A percentile compares a stretch with the other conserved stretches of the same genome.
Evolutionary conservation across 2,329 filamentous ascomycete genomes (phyloP).

Genomic region (Fusarium temperatum): DNA sequence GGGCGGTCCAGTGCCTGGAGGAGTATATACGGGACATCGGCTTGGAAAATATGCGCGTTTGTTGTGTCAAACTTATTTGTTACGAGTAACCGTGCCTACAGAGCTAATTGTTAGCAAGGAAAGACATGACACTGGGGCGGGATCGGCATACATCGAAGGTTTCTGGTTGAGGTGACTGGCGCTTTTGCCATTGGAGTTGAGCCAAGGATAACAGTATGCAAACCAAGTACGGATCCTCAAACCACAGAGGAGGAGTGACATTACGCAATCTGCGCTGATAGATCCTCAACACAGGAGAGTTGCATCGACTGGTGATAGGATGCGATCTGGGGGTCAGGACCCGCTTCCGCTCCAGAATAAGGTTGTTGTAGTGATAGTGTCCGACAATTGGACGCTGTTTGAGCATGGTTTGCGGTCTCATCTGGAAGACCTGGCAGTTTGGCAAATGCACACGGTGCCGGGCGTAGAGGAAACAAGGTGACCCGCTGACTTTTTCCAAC

Average conservation of each 20-base stretch:
- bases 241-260: background rate
- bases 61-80: too few species aligned
- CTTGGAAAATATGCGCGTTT: too few species aligned
- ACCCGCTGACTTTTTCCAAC: background rate
- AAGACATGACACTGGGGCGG: too few species aligned
- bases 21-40: too few species aligned
- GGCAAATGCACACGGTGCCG: background rate
- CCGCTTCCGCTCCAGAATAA: background rate
- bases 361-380: background rate
- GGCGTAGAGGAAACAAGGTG: background rate
- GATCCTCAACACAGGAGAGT: background rate
- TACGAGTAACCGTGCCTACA: too few species aligned
- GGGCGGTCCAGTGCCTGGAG: too few species aligned
- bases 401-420: background rate
- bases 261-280: background rate
- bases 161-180: too few species aligned
- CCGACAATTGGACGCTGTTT: background rate
- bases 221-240: background rate
- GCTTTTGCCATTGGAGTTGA: too few species aligned
- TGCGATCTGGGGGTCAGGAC: background rate
- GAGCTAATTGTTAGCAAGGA: too few species aligned
- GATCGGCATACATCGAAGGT: too few species aligned
- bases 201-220: background rate
- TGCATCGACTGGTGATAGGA: background rate
- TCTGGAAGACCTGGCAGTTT: background rate